phyloP scores from a whole-genome alignment of 1,284 basidiomycete genomes.

The Mycena citricolor region DNA sequence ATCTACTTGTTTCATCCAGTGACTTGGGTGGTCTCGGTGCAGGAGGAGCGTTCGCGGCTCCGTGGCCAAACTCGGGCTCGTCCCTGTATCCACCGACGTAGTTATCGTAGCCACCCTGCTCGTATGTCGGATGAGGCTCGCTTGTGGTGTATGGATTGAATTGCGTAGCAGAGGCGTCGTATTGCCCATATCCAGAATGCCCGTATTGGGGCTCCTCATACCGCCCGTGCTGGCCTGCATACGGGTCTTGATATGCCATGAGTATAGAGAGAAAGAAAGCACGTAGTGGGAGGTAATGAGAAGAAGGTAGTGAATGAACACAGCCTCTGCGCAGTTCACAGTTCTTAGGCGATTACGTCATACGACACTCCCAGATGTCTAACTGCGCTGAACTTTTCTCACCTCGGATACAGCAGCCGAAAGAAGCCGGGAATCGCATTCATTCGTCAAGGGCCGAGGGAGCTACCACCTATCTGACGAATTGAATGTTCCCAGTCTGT shows the following conservation, averaged over 20 bases:
- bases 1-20: constrained; percentile 32
- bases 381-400: too few relatives aligned
- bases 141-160: constrained; percentile 50
- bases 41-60: constrained; percentile 10
- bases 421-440: too few relatives aligned
- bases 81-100: constrained; percentile 44
- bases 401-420: too few relatives aligned
- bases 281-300: too few relatives aligned
- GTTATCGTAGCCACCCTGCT: constrained; percentile 44
- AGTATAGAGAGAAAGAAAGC: constrained; percentile 18
- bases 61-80: constrained; percentile 30
- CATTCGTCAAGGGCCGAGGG: too few relatives aligned
- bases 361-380: too few relatives aligned
- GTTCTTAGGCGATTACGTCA: too few relatives aligned
- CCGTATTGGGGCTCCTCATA: constrained; percentile 32
- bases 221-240: constrained; percentile 41
- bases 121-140: constrained; percentile 49
- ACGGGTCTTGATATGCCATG: constrained; percentile 54
- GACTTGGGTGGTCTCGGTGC: constrained; percentile 17
- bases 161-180: constrained; percentile 31
- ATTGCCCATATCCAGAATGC: constrained; percentile 22
- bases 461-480: too few relatives aligned
- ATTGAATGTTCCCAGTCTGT: too few relatives aligned
- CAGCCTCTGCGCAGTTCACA: too few relatives aligned
- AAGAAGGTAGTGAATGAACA: too few relatives aligned